Conservation (phyloP, 331 rosid species). For the Acacia pycnantha region DNA sequence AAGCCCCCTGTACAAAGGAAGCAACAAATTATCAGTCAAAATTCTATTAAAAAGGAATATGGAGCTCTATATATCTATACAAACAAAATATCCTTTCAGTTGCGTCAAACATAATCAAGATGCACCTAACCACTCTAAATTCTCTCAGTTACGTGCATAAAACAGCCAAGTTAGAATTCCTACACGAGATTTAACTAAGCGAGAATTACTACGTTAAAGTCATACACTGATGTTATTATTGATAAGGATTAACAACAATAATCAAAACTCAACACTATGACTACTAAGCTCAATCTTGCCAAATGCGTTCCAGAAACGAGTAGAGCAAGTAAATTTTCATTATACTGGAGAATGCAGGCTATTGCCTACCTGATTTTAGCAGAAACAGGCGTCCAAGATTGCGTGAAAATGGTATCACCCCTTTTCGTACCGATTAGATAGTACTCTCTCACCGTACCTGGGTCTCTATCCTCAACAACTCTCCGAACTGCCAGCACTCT, state of each 20-base stretch:
- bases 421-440: constrained; percentile 50
- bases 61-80: neutral
- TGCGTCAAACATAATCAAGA: neutral
- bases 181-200: neutral
- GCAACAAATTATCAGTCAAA: constrained; percentile 15
- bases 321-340: neutral
- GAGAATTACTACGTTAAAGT: neutral
- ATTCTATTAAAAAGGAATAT: neutral
- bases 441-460: constrained; percentile 45
- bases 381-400: constrained; percentile 70
- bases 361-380: constrained; percentile 41
- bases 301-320: neutral
- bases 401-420: constrained; percentile 75
- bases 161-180: neutral
- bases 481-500: constrained; percentile 69
- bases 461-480: constrained; percentile 52
- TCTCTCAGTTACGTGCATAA: neutral
- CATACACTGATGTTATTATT: neutral
- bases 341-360: neutral
- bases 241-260: neutral
- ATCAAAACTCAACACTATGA: neutral
- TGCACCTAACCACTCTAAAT: neutral
- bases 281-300: neutral
- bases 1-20: constrained; percentile 69
- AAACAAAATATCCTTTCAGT: neutral